A percentile compares a stretch with the other conserved stretches of the same genome.
Conservation (phyloP, 345 rosid genomes). For the Durio zibethinus region DNA sequence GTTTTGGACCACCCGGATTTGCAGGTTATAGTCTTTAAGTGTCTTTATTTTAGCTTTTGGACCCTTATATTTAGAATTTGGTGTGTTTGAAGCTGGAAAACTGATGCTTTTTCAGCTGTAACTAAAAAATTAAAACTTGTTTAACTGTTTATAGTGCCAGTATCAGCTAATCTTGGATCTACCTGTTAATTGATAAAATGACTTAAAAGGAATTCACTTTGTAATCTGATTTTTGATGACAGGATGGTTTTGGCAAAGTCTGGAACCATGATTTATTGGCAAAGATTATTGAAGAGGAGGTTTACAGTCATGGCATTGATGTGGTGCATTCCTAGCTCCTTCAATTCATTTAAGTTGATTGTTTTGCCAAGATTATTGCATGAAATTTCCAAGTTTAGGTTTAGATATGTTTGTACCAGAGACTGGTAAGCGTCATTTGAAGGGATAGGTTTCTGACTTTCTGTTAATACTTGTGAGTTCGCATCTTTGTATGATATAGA, state of each 20-base stretch:
- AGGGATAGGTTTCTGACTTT: neutral
- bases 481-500: neutral
- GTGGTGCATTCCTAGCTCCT: conserved; percentile 40
- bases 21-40: conserved; percentile 44
- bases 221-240: conserved; percentile 19
- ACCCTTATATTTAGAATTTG: neutral
- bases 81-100: neutral
- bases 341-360: neutral
- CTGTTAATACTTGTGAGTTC: neutral
- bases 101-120: neutral
- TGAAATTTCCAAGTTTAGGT: neutral
- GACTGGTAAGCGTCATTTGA: neutral
- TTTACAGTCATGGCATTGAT: conserved; percentile 39
- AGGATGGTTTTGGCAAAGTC: conserved; percentile 82
- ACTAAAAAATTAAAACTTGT: neutral
- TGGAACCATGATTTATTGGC: conserved; percentile 68
- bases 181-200: neutral
- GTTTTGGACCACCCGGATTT: conserved; percentile 61
- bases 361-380: neutral
- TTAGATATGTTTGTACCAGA: neutral
- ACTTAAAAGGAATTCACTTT: neutral
- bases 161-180: neutral
- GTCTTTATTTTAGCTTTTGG: neutral
- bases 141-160: neutral
- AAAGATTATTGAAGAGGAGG: conserved; percentile 59